phyloP scores from a whole-genome alignment of 768 basidiomycete genomes.

The Rhodosporidiobolus odoratus region DNA sequence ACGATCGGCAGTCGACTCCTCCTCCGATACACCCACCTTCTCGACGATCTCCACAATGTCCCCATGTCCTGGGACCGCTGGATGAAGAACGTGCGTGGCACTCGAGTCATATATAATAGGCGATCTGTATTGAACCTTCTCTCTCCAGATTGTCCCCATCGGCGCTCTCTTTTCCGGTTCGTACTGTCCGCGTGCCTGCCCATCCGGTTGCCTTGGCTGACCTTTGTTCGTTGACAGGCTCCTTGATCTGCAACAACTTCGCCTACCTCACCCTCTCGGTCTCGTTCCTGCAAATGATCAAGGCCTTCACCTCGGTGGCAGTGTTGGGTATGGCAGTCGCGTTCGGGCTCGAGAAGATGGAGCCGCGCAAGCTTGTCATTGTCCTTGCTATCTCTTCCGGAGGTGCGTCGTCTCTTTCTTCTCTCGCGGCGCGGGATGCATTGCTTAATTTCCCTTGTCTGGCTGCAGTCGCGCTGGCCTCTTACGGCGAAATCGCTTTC shows the following conservation, averaged over 20 bases:
- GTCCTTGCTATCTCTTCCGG: slow-evolving; percentile 86
- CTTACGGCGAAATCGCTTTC: slow-evolving; percentile 80
- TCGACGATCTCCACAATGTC: slow-evolving; percentile 72
- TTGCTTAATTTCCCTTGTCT: slow-evolving; percentile 53
- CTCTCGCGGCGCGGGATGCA: background rate
- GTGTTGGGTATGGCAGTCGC: slow-evolving; percentile 73
- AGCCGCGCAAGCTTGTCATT: slow-evolving; percentile 69
- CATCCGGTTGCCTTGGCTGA: too few relatives aligned
- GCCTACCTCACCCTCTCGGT: slow-evolving; percentile 88
- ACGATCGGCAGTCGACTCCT: slow-evolving; percentile 80
- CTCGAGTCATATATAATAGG: too few relatives aligned
- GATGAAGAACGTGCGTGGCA: slow-evolving; percentile 19
- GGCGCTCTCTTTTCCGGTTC: slow-evolving; percentile 86
- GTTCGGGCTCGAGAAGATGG: slow-evolving; percentile 82
- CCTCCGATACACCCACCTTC: slow-evolving; percentile 69
- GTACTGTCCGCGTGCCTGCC: too few relatives aligned
- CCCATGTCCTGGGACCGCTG: slow-evolving; percentile 63
- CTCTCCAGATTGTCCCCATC: slow-evolving; percentile 77
- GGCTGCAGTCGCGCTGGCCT: slow-evolving; percentile 66
- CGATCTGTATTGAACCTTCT: background rate
- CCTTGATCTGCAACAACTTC: slow-evolving; percentile 82
- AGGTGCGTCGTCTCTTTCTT: slow-evolving; percentile 42
- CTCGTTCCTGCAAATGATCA: slow-evolving; percentile 84
- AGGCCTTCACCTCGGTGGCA: slow-evolving; percentile 76
- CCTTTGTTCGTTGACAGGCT: too few relatives aligned